Conservation (phyloP, 225 moss, liverwort and hornwort genomes). For the Ulota crispa region DNA sequence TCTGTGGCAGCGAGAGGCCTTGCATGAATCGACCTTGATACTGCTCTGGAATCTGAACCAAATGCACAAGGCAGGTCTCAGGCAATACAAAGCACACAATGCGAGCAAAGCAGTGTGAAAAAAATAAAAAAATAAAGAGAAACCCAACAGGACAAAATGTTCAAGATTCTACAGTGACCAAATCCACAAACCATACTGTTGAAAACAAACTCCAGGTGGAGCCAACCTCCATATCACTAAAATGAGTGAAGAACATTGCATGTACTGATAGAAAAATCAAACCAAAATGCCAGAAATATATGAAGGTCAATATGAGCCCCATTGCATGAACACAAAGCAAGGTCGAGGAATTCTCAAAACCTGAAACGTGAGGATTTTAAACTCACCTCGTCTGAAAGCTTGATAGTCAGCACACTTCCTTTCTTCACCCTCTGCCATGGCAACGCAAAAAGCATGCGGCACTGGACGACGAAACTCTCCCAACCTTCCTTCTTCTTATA, state of each 20-base stretch:
- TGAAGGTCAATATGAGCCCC: not conserved
- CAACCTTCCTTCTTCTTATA: constrained; percentile 67
- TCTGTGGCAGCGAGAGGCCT: constrained; percentile 82
- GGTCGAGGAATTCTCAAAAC: not conserved
- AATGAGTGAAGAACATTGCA: not conserved
- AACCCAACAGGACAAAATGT: not conserved
- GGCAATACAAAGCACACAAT: not conserved
- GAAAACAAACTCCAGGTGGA: not conserved
- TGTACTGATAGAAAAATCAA: not conserved
- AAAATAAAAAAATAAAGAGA: not conserved
- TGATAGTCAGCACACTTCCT: constrained; percentile 85
- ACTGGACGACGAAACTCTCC: constrained; percentile 58
- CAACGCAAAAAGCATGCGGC: constrained; percentile 69
- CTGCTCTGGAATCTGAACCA: constrained; percentile 82
- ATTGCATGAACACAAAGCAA: not conserved
- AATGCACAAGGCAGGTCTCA: constrained; percentile 10
- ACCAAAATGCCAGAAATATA: not conserved
- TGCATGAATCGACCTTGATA: constrained; percentile 80
- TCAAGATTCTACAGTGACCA: not conserved
- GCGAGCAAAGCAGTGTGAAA: not conserved
- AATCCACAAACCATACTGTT: not conserved
- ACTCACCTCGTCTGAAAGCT: constrained; percentile 80
- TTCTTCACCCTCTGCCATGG: constrained; percentile 97
- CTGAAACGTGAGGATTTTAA: not conserved
- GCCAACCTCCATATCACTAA: not conserved